Evolutionary conservation across 441 rosid genomes (phyloP).

Genomic region (Pelargonium hybrid): DNA sequence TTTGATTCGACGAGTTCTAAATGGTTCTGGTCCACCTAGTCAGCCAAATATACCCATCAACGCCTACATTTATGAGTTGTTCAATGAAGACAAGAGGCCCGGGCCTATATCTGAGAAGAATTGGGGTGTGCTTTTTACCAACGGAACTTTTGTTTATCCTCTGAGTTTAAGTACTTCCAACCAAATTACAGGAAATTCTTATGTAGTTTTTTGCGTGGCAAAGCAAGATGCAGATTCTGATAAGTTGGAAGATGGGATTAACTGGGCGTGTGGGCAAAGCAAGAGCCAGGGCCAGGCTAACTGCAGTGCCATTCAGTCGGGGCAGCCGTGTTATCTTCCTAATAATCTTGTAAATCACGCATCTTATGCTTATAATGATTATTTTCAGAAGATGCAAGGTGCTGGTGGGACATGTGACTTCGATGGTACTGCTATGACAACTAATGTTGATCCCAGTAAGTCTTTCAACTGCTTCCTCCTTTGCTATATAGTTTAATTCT

Average conservation of each 20-base stretch:
- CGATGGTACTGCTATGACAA: constrained; percentile 63
- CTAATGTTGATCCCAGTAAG: constrained; percentile 71
- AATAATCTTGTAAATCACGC: constrained; percentile 53
- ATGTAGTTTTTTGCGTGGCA: constrained; percentile 59
- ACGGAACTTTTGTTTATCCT: constrained; percentile 62
- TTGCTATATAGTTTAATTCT: background rate
- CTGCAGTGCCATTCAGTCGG: constrained; percentile 55
- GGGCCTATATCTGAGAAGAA: constrained; percentile 66
- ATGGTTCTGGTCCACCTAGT: constrained; percentile 85
- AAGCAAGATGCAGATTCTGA: constrained; percentile 48
- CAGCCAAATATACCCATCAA: constrained; percentile 49
- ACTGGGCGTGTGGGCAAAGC: constrained; percentile 88
- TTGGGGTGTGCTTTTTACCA: constrained; percentile 74
- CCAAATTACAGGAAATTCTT: constrained; percentile 33
- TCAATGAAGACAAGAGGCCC: constrained; percentile 67
- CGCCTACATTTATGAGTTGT: constrained; percentile 77
- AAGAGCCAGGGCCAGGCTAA: constrained; percentile 48
- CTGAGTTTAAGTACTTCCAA: constrained; percentile 33
- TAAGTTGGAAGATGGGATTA: constrained; percentile 57
- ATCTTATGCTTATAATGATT: constrained; percentile 83
- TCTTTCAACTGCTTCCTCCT: constrained; percentile 1
- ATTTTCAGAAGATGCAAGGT: constrained; percentile 62
- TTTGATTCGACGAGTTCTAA: constrained; percentile 58
- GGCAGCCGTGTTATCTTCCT: constrained; percentile 56
- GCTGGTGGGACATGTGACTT: constrained; percentile 84